Evolutionary conservation across 306 rosid species (phyloP).

Genomic region (Cercis canadensis): DNA sequence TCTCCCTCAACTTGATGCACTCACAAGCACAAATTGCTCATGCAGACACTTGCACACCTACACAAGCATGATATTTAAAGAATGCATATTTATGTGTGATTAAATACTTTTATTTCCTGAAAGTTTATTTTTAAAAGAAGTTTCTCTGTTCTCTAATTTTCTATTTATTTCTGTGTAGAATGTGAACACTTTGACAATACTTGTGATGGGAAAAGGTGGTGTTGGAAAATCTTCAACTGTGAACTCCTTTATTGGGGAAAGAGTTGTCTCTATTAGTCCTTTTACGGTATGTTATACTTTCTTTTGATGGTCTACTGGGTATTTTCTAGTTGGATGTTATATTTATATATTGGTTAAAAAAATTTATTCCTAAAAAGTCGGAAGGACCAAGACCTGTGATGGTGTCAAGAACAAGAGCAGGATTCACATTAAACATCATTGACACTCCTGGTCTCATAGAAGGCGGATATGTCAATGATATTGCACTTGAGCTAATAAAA

Average conservation of each 20-base stretch:
- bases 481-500: constrained; percentile 79
- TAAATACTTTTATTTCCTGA: constrained; percentile 1
- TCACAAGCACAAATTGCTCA: neutral
- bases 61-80: neutral
- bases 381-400: constrained; percentile 89
- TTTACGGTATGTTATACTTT: constrained; percentile 67
- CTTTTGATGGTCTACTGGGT: neutral
- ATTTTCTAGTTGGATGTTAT: constrained; percentile 8
- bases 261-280: constrained; percentile 82
- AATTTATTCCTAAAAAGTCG: constrained; percentile 53
- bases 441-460: constrained; percentile 99
- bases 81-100: neutral
- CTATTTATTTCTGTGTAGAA: constrained; percentile 52
- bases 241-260: constrained; percentile 91
- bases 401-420: constrained; percentile 84
- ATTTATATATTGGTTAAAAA: constrained; percentile 13
- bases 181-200: constrained; percentile 86
- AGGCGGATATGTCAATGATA: constrained; percentile 89
- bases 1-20: neutral
- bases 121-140: neutral
- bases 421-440: constrained; percentile 84
- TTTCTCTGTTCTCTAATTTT: constrained; percentile 19
- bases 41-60: neutral
- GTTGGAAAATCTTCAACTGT: constrained; percentile 97
- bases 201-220: constrained; percentile 98